A percentile compares a stretch with the other conserved stretches of the same genome.
Evolutionary conservation across 2,329 filamentous ascomycete species (phyloP).

Genomic region (Zymoseptoria crescenta): DNA sequence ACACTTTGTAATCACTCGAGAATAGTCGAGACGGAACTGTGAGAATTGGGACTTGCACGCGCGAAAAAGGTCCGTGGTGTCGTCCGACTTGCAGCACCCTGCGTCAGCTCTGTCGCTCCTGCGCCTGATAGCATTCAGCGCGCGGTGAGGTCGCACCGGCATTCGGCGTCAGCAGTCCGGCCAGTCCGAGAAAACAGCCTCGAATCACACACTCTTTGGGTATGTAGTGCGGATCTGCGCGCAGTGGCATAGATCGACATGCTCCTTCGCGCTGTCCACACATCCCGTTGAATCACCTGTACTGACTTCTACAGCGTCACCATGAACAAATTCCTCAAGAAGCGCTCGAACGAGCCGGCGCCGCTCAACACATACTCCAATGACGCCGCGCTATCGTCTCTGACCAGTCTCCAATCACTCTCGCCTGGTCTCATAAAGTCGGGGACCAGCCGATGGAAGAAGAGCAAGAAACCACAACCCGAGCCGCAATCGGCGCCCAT

Average conservation of each 20-base stretch:
- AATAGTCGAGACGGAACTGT: neutral
- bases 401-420: conserved; percentile 6
- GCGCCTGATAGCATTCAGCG: neutral
- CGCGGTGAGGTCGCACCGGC: conserved; percentile 6
- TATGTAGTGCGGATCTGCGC: conserved; percentile 1
- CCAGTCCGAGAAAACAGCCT: conserved; percentile 4
- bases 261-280: neutral
- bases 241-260: neutral
- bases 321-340: conserved; percentile 77
- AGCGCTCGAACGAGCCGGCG: conserved; percentile 55
- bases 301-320: conserved; percentile 17
- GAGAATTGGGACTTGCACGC: neutral
- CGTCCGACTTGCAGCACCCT: neutral
- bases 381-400: conserved; percentile 14
- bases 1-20: neutral
- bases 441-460: conserved; percentile 33
- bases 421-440: conserved; percentile 27
- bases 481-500: conserved; percentile 54
- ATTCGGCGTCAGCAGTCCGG: conserved; percentile 4
- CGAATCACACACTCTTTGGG: conserved; percentile 9
- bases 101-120: neutral
- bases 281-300: neutral
- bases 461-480: conserved; percentile 45
- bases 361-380: conserved; percentile 17
- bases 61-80: neutral